Evolutionary conservation across 1,139 yeast genomes (phyloP).

Genomic region (Pichia sp.): DNA sequence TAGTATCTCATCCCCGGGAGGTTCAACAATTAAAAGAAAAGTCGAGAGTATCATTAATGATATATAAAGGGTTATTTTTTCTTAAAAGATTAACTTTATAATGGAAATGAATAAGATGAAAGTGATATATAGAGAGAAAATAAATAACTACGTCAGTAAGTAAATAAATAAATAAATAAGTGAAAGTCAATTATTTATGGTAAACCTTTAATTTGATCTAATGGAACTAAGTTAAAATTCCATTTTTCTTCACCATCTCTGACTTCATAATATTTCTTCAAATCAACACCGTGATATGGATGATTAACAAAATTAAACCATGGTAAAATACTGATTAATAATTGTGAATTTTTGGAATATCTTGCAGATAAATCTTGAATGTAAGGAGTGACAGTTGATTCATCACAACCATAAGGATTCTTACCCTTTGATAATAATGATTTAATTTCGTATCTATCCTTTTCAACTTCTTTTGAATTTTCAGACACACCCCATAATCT

Average conservation of each 20-base stretch:
- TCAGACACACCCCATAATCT: conserved; percentile 79
- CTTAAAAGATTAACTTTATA: not conserved
- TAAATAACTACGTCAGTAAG: not conserved
- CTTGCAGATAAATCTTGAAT: conserved; percentile 72
- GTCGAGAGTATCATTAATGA: not conserved
- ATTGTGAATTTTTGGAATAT: conserved; percentile 70
- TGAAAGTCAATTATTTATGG: conserved; percentile 1
- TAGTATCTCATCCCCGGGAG: conserved; percentile 3
- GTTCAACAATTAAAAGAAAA: not conserved
- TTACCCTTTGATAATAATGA: conserved; percentile 58
- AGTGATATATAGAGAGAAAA: not conserved
- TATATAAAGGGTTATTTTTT: not conserved
- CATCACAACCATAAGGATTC: conserved; percentile 61
- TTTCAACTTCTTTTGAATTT: conserved; percentile 62
- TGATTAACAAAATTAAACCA: conserved; percentile 82
- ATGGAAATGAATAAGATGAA: conserved; percentile 3
- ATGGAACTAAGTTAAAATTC: conserved; percentile 28
- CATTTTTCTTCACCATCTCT: conserved; percentile 39
- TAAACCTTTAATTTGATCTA: conserved; percentile 27
- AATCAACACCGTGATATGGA: conserved; percentile 77
- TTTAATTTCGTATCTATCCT: conserved; percentile 72
- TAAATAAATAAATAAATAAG: not conserved
- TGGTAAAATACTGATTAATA: conserved; percentile 58
- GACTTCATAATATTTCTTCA: conserved; percentile 61
- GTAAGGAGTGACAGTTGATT: conserved; percentile 51